A percentile compares a stretch with the other conserved stretches of the same genome.
Conservation (phyloP, 805 yeast genomes). For the Starmerella vitae region DNA sequence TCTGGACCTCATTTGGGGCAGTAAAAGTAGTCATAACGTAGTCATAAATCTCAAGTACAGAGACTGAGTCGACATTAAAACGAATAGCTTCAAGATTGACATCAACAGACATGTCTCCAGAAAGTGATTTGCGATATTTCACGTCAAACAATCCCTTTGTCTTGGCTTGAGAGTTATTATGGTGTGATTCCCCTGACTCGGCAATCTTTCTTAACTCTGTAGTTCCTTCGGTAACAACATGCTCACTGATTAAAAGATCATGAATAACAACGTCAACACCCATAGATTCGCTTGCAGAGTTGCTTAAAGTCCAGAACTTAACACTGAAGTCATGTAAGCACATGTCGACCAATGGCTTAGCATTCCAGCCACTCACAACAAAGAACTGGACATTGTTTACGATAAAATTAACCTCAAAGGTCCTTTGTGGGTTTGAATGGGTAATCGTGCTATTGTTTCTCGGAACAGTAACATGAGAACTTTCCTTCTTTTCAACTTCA, state of each 20-base stretch:
- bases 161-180: slow-evolving; percentile 26
- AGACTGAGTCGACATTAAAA: slow-evolving; percentile 61
- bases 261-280: slow-evolving; percentile 49
- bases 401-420: slow-evolving; percentile 58
- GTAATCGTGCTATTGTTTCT: neutral
- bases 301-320: slow-evolving; percentile 40
- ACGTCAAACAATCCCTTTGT: slow-evolving; percentile 39
- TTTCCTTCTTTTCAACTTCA: slow-evolving; percentile 4
- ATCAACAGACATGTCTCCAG: slow-evolving; percentile 60
- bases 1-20: slow-evolving; percentile 38
- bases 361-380: slow-evolving; percentile 53
- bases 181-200: no score
- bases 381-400: slow-evolving; percentile 52
- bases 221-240: slow-evolving; percentile 47
- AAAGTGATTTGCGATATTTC: slow-evolving; percentile 43
- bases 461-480: neutral
- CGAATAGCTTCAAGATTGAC: slow-evolving; percentile 67
- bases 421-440: slow-evolving; percentile 35
- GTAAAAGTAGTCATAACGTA: slow-evolving; percentile 79
- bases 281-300: slow-evolving; percentile 36
- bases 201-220: slow-evolving; percentile 54
- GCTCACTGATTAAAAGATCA: slow-evolving; percentile 62
- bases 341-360: slow-evolving; percentile 60
- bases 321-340: slow-evolving; percentile 52
- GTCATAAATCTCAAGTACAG: slow-evolving; percentile 64